A percentile compares a stretch with the other conserved stretches of the same genome.
Evolutionary conservation across 1,284 basidiomycete genomes (phyloP).

Genomic region (Boletus holoroseus): DNA sequence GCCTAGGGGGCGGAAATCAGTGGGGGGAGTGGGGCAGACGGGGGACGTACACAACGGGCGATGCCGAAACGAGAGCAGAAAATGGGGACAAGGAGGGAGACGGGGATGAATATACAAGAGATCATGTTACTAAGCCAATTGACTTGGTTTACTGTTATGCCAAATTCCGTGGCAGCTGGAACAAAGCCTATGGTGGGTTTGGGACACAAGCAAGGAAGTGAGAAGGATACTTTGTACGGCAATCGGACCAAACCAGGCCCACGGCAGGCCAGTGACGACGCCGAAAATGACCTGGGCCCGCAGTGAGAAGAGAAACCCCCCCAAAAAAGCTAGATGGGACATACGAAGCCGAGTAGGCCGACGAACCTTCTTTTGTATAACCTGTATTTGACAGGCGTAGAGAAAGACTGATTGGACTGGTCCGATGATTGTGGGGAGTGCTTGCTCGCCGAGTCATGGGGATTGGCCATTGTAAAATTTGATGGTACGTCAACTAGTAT

Average conservation of each 20-base stretch:
- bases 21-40: neutral
- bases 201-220: too few species aligned
- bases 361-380: constrained; percentile 63
- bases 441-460: too few species aligned
- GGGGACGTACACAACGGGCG: constrained; percentile 47
- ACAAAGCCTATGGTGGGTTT: neutral
- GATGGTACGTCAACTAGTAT: too few species aligned
- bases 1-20: constrained; percentile 12
- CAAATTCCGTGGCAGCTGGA: constrained; percentile 55
- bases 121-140: constrained; percentile 75
- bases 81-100: constrained; percentile 51
- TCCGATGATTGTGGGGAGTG: neutral
- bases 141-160: constrained; percentile 57
- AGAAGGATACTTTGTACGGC: constrained; percentile 49
- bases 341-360: constrained; percentile 58
- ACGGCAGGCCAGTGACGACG: constrained; percentile 55
- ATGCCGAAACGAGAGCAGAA: constrained; percentile 57
- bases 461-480: too few species aligned
- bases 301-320: neutral
- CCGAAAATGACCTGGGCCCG: constrained; percentile 51
- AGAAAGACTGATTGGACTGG: neutral
- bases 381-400: constrained; percentile 37
- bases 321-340: constrained; percentile 15
- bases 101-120: constrained; percentile 55
- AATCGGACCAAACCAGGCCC: constrained; percentile 76